phyloP scores from a whole-genome alignment of 1,139 yeast genomes.

The Saccharomycopsis hybrid region DNA sequence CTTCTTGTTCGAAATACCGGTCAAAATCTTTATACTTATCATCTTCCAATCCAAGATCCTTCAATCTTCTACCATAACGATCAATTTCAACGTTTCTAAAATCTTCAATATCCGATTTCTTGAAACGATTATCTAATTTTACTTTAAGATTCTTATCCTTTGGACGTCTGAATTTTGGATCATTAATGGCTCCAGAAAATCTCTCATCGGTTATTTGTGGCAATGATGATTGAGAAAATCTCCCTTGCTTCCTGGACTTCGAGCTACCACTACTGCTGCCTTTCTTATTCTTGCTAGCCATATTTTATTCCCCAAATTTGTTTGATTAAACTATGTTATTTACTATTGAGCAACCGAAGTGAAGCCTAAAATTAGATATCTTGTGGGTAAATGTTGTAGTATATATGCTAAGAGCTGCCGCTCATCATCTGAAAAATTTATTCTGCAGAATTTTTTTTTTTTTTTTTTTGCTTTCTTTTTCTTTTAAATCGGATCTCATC shows the following conservation, averaged over 20 bases:
- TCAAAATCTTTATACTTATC: constrained; percentile 47
- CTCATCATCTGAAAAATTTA: no score
- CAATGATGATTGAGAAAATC: neutral
- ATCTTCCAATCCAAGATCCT: constrained; percentile 32
- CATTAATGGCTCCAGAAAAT: constrained; percentile 72
- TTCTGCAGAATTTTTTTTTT: no score
- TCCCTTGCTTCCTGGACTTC: neutral
- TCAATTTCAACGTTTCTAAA: constrained; percentile 62
- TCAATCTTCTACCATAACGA: constrained; percentile 74
- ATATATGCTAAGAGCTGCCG: no score
- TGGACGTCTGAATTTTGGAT: constrained; percentile 84
- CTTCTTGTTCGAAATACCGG: constrained; percentile 52
- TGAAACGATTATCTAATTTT: constrained; percentile 81
- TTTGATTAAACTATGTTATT: no score
- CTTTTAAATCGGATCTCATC: no score
- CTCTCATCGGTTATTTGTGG: constrained; percentile 47
- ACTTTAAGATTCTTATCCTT: constrained; percentile 65
- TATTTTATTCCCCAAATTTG: no score
- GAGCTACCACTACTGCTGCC: no score
- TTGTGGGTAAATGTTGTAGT: no score
- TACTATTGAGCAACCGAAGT: no score
- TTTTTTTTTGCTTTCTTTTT: no score
- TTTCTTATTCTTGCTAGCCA: neutral
- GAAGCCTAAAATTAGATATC: no score
- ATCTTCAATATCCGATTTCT: constrained; percentile 59